phyloP scores from a whole-genome alignment of 192 early-diverging fungal species.

The Entophlyctis helioformis region DNA sequence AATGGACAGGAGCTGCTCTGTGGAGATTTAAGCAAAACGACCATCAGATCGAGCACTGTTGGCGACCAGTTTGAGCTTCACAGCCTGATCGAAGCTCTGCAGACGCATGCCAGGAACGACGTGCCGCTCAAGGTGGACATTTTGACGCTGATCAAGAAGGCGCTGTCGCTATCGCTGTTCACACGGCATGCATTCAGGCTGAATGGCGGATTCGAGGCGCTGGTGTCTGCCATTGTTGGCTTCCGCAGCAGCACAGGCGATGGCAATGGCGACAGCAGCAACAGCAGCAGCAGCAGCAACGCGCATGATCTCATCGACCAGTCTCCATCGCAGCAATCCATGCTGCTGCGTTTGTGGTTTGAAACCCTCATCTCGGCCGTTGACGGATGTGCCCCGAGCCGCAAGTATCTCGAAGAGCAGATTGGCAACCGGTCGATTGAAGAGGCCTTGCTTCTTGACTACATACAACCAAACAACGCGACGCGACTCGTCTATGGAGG shows the following conservation, averaged over 20 bases:
- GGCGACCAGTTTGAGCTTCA: conserved; percentile 21
- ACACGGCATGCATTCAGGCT: conserved; percentile 44
- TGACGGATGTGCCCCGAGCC: conserved; percentile 32
- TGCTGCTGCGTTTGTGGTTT: conserved; percentile 3
- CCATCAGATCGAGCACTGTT: too few species aligned
- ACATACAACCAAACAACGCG: conserved; percentile 24
- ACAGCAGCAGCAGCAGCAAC: too few species aligned
- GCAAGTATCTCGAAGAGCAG: conserved; percentile 31
- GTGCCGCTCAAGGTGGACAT: conserved; percentile 47
- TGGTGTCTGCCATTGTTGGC: conserved; percentile 44
- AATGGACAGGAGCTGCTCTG: too few species aligned
- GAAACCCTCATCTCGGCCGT: conserved; percentile 40
- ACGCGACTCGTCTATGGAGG: conserved; percentile 39
- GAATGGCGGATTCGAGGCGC: conserved; percentile 44
- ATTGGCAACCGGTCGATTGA: conserved; percentile 43
- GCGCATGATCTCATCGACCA: too few species aligned
- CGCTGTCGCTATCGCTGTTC: conserved; percentile 29
- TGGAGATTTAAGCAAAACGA: too few species aligned
- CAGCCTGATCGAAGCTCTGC: conserved; percentile 45
- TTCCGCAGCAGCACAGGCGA: conserved; percentile 33
- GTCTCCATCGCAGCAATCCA: conserved; percentile 16
- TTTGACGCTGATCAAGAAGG: conserved; percentile 31
- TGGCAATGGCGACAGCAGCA: too few species aligned
- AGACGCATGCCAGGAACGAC: conserved; percentile 34
- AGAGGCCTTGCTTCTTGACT: conserved; percentile 42